Conservation (phyloP, 768 basidiomycete species). For the Aureoboletus auriporus region DNA sequence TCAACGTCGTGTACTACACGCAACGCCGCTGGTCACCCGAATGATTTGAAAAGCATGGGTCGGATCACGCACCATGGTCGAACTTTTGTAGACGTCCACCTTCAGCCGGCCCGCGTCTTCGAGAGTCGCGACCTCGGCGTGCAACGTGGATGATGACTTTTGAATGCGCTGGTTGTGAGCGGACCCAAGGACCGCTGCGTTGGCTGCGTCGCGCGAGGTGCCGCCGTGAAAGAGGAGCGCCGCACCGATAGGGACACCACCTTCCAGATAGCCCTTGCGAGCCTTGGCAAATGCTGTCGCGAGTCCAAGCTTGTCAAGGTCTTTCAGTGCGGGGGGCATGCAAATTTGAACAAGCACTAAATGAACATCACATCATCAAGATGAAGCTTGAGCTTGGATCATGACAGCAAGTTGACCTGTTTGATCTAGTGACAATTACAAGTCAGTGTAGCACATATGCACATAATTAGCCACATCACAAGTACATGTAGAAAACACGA, state of each 20-base stretch:
- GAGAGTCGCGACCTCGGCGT: constrained; percentile 47
- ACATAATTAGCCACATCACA: no score
- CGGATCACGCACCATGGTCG: constrained; percentile 40
- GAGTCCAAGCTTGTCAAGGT: constrained; percentile 30
- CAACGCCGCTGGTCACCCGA: background rate
- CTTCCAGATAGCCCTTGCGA: constrained; percentile 42
- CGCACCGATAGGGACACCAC: constrained; percentile 62
- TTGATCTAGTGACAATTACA: no score
- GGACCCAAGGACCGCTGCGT: constrained; percentile 35
- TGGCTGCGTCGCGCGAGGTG: background rate
- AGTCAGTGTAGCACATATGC: no score
- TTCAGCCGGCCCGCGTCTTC: constrained; percentile 51
- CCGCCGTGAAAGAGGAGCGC: constrained; percentile 37
- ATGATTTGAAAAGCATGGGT: background rate
- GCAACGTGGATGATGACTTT: constrained; percentile 39
- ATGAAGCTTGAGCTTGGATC: no score
- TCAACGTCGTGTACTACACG: constrained; percentile 36
- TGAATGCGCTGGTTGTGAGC: constrained; percentile 46
- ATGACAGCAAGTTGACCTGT: no score
- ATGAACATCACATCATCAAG: no score
- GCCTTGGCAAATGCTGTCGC: constrained; percentile 40
- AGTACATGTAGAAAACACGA: no score
- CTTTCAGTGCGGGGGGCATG: background rate
- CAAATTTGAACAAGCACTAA: no score
- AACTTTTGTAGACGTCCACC: constrained; percentile 40